Base-by-base conservation (phyloP, 2,329 filamentous ascomycete species). In the Colletotrichum sp. region DNA sequence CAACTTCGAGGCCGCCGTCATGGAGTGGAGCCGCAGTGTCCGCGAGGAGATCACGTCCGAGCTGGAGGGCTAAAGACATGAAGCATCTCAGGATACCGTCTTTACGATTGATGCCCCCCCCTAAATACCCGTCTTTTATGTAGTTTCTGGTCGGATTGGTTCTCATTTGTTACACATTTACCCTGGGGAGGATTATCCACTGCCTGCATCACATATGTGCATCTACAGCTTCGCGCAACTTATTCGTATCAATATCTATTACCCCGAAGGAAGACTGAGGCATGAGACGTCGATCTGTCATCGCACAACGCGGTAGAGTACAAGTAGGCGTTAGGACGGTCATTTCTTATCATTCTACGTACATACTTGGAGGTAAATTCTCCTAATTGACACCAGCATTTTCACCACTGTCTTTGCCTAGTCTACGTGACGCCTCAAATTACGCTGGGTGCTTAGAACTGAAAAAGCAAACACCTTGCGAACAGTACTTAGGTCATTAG, bases 21-120 rank as follows among this genome's bases (percentile, higher is more conserved):
- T 95, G 81, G 88, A 91, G 79, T 99, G 97, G 97, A 95, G 94
- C 82, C 89, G 88, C 77, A 92, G 90, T 71, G 95, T 98, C 9
- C 89, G 97, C 38, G 92, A 94, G 81, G 96, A 98, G 85, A 91
- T 98, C 77, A 90, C 93, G 54, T 88, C 89, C 61, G 96, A 98
- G 78, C 83, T 90, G 72, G 34, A 69, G 59, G 29, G 74, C 61
- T 73, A 59, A 72, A 21, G 73, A 59, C 55, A n/a, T 21, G 31
- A 36, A 36, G 13, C 15, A 59, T 64, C 68, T 57, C 29, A 72
- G 68, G 74, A 61, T 69, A 54, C 36, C 55, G 57, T 75, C 61
- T 38, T 75, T 58, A 76, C 57, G 74, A 76, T 75, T 76, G 47
- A 76, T 69, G 72, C 59, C 64, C 66, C 57, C 57, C 69, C 43